A percentile compares a stretch with the other conserved stretches of the same genome.
Conservation (phyloP, 2,329 filamentous ascomycete genomes). For the Cordyceps cicadae region DNA sequence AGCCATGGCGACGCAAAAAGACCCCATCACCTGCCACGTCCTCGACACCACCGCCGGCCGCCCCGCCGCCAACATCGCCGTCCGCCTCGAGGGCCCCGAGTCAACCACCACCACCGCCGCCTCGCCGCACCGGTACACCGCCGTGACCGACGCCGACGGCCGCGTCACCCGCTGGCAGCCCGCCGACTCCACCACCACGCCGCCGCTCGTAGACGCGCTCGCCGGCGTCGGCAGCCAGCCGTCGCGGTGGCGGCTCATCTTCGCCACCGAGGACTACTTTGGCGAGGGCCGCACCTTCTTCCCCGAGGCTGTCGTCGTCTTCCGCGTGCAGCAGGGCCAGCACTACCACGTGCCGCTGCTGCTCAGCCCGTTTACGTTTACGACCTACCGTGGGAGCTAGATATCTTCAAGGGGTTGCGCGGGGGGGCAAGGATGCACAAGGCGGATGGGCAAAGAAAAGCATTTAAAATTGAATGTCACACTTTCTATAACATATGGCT, state of each 20-base stretch:
- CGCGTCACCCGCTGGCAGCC: constrained; percentile 63
- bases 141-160: constrained; percentile 63
- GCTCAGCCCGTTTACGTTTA: constrained; percentile 71
- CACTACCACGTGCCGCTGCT: constrained; percentile 75
- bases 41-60: constrained; percentile 71
- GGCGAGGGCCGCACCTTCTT: constrained; percentile 54
- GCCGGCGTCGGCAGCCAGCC: constrained; percentile 26
- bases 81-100: constrained; percentile 49
- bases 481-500: not conserved
- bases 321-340: constrained; percentile 47
- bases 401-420: too few species aligned
- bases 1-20: constrained; percentile 29
- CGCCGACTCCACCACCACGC: constrained; percentile 25
- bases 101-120: constrained; percentile 14
- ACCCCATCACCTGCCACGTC: constrained; percentile 77
- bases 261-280: constrained; percentile 61
- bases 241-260: constrained; percentile 60
- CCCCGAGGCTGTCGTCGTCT: constrained; percentile 49
- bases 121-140: constrained; percentile 10
- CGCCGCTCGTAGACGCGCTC: constrained; percentile 48
- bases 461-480: not conserved
- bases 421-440: not conserved
- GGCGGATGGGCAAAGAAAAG: not conserved
- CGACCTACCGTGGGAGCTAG: constrained; percentile 70
- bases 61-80: constrained; percentile 58